Base-by-base conservation (phyloP, 495 filamentous ascomycete genomes). In the Cercophora sp. region DNA sequence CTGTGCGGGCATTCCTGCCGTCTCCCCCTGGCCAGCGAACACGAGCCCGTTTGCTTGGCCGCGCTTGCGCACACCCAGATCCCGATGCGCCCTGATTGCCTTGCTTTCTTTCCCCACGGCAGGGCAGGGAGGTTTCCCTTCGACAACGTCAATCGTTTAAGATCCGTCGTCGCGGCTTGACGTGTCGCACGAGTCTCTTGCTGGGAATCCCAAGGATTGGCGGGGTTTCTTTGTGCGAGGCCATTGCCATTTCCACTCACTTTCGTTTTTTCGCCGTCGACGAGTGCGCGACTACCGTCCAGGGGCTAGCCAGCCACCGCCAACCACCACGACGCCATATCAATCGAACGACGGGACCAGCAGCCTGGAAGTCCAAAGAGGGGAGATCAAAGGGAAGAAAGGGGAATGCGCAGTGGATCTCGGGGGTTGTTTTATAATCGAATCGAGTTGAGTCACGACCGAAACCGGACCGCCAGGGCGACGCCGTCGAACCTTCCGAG, bases 1-100 rank as follows among this genome's bases (percentile, higher is more conserved):
- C 18, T 43, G 40, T 43, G 19, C 40, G 40, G 40, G 5, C 40
- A 43, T 43, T 43, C 40, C 40, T 24, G 40, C 40, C 40, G 40
- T 22, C 18, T 13, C 23, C 40, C 37, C 36, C n/a, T n/a, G 6
- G 29, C 29, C 8, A 13, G 22, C 40, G 40, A 43, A 43, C 40
- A 43, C 40, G 40, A 43, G 40, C 40, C 23, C 16, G 11, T 39
- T 39, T 39, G 32, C 36, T n/a, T n/a, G n/a, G n/a, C 36, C 36
- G 15, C 36, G 36, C 3, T 36, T 39, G 36, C 40, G 22, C 40
- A n/a, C 40, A 11, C 26, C 16, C 16, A 43, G 11, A 11, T 13
- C 13, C 40, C 8, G 22, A 9, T 8, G 40, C 3, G 40, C n/a
- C 13, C 19, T 41, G 40, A 43, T 43, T 43, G 19, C 40, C 40